These are phyloP conservation scores for Nadsonia commutata DNA, from an alignment of 1,139 yeast genomes.

Conservation along the genomic window DNA sequence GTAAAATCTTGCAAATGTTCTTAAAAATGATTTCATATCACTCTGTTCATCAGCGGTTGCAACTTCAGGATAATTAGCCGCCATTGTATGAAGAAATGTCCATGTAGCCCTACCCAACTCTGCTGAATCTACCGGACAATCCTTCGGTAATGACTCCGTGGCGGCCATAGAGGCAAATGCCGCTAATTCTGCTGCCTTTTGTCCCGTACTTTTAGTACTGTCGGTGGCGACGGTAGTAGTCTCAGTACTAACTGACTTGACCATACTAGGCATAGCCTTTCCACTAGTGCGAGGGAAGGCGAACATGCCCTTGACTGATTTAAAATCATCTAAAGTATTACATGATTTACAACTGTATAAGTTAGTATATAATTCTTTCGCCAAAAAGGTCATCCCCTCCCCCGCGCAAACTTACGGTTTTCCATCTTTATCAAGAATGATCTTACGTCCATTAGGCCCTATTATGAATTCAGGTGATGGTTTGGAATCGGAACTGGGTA, in stretches of 20 bases:
- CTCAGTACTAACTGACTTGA: conserved; percentile 8
- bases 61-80: conserved; percentile 70
- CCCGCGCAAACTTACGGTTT: conserved; percentile 50
- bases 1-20: conserved; percentile 62
- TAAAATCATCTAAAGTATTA: conserved; percentile 63
- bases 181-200: conserved; percentile 9
- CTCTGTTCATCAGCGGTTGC: conserved; percentile 50
- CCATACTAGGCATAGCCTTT: conserved; percentile 9
- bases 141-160: conserved; percentile 24
- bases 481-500: background rate
- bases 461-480: conserved; percentile 2
- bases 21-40: conserved; percentile 58
- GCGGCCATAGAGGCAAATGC: conserved; percentile 1
- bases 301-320: conserved; percentile 29
- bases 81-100: conserved; percentile 83
- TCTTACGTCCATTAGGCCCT: conserved; percentile 40
- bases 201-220: conserved; percentile 12
- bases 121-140: conserved; percentile 80
- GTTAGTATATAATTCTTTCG: conserved; percentile 1
- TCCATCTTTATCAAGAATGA: conserved; percentile 73
- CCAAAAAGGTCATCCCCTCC: background rate
- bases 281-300: too few relatives aligned
- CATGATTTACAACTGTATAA: conserved; percentile 61
- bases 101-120: conserved; percentile 76
- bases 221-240: conserved; percentile 6